Evolutionary conservation across 164 flowering plant species (phyloP).

Genomic region (Umbilicus rupestris): DNA sequence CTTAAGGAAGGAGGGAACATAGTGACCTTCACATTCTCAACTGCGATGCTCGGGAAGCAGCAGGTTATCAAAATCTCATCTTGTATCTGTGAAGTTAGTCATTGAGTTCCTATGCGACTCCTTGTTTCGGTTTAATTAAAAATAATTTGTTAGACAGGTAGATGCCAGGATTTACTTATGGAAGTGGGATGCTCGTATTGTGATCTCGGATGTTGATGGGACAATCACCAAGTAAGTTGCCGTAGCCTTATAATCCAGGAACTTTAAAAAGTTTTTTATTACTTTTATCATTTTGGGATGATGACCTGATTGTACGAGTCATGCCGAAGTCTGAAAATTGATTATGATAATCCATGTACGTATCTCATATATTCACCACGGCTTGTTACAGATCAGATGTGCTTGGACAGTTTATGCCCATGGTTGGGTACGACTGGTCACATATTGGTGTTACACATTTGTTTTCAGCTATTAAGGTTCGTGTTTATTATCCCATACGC

Average conservation of each 20-base stretch:
- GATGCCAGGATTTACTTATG: conserved; percentile 91
- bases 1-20: conserved; percentile 73
- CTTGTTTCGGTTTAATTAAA: not conserved
- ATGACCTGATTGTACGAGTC: not conserved
- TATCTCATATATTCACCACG: conserved; percentile 2
- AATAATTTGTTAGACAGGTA: conserved; percentile 40
- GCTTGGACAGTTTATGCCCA: conserved; percentile 98
- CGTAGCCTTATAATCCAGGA: not conserved
- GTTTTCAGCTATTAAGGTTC: conserved; percentile 90
- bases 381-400: conserved; percentile 73
- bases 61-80: conserved; percentile 40
- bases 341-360: not conserved
- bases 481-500: conserved; percentile 13
- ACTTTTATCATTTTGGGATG: no score
- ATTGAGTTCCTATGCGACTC: not conserved
- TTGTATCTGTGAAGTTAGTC: not conserved
- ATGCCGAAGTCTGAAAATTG: not conserved
- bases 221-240: conserved; percentile 80
- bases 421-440: conserved; percentile 96
- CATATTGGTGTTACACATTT: conserved; percentile 91
- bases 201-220: conserved; percentile 97
- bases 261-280: no score
- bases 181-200: conserved; percentile 91
- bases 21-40: conserved; percentile 76
- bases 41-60: conserved; percentile 86